Evolutionary conservation across 495 filamentous ascomycete genomes (phyloP).

Genomic region (Cairneyella variabilis): DNA sequence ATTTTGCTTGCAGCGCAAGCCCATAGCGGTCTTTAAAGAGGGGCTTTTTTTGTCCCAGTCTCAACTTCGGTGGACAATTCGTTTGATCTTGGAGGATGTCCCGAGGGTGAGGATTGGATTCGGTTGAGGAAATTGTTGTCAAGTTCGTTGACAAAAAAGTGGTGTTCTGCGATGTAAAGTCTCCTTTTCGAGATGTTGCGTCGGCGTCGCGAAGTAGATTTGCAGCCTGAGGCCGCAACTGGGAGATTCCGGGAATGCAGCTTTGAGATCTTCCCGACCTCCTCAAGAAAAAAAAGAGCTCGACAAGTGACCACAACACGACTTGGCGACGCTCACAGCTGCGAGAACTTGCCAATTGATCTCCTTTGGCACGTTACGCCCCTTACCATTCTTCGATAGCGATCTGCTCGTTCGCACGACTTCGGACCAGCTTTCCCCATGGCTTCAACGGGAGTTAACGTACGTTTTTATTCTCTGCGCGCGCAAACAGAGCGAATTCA

Average conservation of each 20-base stretch:
- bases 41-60: background rate
- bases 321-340: conserved; percentile 14
- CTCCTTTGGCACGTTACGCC: conserved; percentile 14
- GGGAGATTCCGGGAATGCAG: conserved; percentile 12
- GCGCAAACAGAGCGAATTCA: background rate
- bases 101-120: too few relatives aligned
- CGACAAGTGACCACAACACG: conserved; percentile 27
- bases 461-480: conserved; percentile 28
- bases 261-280: conserved; percentile 12
- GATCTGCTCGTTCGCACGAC: conserved; percentile 17
- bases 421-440: conserved; percentile 32
- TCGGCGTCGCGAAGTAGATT: conserved; percentile 5
- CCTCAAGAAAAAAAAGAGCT: conserved; percentile 25
- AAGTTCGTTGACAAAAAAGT: too few relatives aligned
- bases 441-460: conserved; percentile 60
- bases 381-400: background rate
- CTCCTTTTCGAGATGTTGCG: too few relatives aligned
- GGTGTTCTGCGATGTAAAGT: too few relatives aligned
- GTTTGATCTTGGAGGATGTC: too few relatives aligned
- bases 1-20: conserved; percentile 36
- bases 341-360: conserved; percentile 29
- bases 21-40: conserved; percentile 12
- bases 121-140: background rate
- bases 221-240: background rate
- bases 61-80: background rate